Conservation (phyloP, 176 grass and related monocot species). For the Hyparrhenia diplandra region DNA sequence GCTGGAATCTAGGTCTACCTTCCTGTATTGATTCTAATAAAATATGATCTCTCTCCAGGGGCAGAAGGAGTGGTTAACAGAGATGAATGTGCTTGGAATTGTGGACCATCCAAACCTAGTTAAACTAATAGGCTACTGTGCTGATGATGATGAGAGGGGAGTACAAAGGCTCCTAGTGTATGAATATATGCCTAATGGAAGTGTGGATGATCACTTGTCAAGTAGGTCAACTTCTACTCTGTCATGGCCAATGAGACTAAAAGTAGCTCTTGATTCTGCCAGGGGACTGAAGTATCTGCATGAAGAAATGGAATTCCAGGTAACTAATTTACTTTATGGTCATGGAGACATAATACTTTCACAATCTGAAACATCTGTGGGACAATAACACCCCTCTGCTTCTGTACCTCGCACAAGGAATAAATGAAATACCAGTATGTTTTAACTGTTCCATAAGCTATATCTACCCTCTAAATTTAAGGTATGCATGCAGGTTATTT, state of each 20-base stretch:
- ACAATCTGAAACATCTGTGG: conserved; percentile 1
- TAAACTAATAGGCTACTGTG: conserved; percentile 94
- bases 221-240: conserved; percentile 65
- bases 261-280: conserved; percentile 84
- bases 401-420: neutral
- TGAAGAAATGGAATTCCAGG: conserved; percentile 98
- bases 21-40: conserved; percentile 13
- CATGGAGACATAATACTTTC: neutral
- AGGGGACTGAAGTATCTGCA: conserved; percentile 82
- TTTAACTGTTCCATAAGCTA: conserved; percentile 1
- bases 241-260: conserved; percentile 89
- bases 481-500: conserved; percentile 70
- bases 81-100: conserved; percentile 94
- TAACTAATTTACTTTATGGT: conserved; percentile 29
- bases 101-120: conserved; percentile 94
- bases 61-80: conserved; percentile 96
- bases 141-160: conserved; percentile 89
- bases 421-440: neutral
- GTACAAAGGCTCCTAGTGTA: conserved; percentile 88
- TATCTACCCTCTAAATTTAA: conserved; percentile 3
- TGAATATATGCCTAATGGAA: conserved; percentile 94
- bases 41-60: conserved; percentile 55
- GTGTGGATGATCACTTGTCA: conserved; percentile 86
- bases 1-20: conserved; percentile 16
- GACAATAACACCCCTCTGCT: neutral